Evolutionary conservation across 2,329 filamentous ascomycete genomes (phyloP), one percentile per base, ranked within the genome.

Genomic region (Coniochaeta ligniaria): DNA sequence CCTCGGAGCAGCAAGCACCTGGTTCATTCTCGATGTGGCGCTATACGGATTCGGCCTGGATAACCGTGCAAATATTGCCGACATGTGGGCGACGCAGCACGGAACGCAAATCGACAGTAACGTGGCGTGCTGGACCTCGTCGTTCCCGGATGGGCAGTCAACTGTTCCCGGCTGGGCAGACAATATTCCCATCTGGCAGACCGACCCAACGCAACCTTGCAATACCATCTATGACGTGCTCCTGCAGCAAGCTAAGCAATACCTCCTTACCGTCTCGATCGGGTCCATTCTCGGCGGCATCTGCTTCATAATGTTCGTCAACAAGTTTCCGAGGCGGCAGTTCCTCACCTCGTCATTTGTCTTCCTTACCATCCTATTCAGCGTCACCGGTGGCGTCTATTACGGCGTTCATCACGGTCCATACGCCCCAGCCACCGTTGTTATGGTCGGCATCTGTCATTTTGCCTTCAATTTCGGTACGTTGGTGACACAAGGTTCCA

Each of bases 1-100:
- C 0, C 63, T 78, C 5, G 76, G 74, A n/a, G 82, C 80, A 1
- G 75, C 79, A 1, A 69, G 78, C 28, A 76, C 78, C 22, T 84
- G 82, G 82, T 77, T 83, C 36, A 75, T 83, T 6, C 73, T 84
- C 14, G 82, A 85, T 60, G 72, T 84, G n/a, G 79, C 79, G 14
- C 84, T 84, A 63, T 83, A 83, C 62, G 82, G 82, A 2, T 79
- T 84, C 60, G 78, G 78, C 3, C 73, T 84, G 5, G 79, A 80
- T 56, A 78, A 78, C 59, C 67, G 75, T 54, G 72, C 73, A 6
- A 77, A 75, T 0, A 67, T 78, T 1, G 72, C 75, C 24, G 75
- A 76, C 47, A 70, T 78, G 59, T 79, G 76, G 76, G 73, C 72
- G 12, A 79, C 76, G 0, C 70, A 65, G 0, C 59, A 62, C 1